phyloP scores from a whole-genome alignment of 176 grass and related monocot species.

The Melocanna baccifera region DNA sequence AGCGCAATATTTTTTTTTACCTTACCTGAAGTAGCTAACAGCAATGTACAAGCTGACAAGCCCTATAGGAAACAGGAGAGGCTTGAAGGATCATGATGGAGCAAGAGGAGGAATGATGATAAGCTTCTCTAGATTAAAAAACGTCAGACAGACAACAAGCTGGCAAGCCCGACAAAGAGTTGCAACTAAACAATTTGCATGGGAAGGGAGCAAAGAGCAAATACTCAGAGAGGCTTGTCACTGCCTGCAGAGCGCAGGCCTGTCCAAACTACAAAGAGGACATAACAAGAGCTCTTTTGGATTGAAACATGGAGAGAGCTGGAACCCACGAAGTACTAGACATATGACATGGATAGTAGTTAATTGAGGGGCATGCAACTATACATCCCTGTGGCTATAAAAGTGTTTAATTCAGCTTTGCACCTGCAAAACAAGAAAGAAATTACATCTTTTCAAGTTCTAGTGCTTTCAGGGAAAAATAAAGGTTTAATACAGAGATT shows the following conservation, averaged over 20 bases:
- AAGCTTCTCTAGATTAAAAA: background rate
- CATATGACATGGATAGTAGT: background rate
- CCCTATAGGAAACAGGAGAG: background rate
- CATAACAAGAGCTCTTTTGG: background rate
- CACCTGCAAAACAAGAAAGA: background rate
- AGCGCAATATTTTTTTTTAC: background rate
- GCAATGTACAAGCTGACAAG: slow-evolving; percentile 16
- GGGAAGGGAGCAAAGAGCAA: background rate
- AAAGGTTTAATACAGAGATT: background rate
- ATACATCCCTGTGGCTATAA: background rate
- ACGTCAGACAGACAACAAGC: background rate
- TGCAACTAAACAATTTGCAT: background rate
- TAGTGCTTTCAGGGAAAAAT: background rate
- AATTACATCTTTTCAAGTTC: background rate
- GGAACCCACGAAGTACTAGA: background rate
- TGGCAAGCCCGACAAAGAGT: background rate
- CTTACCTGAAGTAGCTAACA: background rate
- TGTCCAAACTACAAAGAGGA: background rate
- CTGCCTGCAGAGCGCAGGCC: background rate
- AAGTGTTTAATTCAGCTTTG: background rate
- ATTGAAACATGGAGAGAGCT: background rate
- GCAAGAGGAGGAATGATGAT: background rate
- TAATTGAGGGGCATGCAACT: background rate
- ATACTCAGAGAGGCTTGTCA: background rate
- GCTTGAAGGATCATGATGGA: background rate